Evolutionary conservation across 768 basidiomycete species (phyloP).

Genomic region (Trichaptum fuscoviolaceum): DNA sequence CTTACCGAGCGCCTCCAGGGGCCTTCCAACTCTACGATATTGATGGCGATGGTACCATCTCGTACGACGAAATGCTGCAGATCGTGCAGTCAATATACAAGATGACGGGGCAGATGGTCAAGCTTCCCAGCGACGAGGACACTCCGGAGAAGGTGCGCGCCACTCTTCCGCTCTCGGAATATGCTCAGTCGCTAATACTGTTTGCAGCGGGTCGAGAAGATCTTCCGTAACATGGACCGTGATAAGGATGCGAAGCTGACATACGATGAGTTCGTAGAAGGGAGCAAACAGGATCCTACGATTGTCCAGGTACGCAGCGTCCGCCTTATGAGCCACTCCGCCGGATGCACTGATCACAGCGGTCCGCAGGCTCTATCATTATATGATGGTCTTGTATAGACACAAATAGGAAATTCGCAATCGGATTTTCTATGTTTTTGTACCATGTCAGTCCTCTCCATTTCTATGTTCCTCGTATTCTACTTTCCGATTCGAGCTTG

Average conservation of each 20-base stretch:
- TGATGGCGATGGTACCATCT: constrained; percentile 96
- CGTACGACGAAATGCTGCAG: constrained; percentile 98
- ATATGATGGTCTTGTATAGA: constrained; percentile 88
- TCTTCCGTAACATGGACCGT: constrained; percentile 95
- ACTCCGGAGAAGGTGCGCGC: constrained; percentile 90
- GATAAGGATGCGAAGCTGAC: constrained; percentile 92
- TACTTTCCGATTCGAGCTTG: background rate
- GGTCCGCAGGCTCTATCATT: constrained; percentile 75
- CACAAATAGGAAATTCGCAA: background rate
- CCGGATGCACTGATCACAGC: constrained; percentile 3
- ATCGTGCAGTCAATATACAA: constrained; percentile 99
- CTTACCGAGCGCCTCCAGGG: constrained; percentile 51
- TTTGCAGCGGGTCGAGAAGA: constrained; percentile 91
- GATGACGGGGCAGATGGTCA: constrained; percentile 99
- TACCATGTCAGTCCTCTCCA: background rate
- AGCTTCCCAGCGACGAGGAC: constrained; percentile 96
- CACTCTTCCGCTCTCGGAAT: constrained; percentile 7
- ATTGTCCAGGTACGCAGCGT: constrained; percentile 79
- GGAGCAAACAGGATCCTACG: constrained; percentile 97
- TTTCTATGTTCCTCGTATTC: background rate
- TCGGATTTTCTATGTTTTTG: background rate
- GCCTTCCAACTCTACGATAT: constrained; percentile 99
- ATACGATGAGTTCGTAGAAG: constrained; percentile 97
- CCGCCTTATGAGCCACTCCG: constrained; percentile 2
- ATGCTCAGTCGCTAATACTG: background rate